Conservation (phyloP, 2,329 filamentous ascomycete species). For the Stagonosporopsis rhizophila region DNA sequence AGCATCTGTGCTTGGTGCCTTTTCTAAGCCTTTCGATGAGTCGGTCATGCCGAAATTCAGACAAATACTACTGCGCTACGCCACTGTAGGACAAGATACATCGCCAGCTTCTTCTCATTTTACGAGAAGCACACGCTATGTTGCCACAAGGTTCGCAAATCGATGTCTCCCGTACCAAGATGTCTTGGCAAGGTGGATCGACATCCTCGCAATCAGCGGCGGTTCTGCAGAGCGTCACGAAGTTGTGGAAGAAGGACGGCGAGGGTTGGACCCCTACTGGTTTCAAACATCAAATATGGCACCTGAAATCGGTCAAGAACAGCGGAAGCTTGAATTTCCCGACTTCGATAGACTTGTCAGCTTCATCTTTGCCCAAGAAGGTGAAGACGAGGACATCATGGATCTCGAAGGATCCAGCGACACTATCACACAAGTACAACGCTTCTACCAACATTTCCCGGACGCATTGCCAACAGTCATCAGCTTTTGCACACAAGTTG, state of each 20-base stretch:
- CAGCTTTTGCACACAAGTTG: constrained; percentile 69
- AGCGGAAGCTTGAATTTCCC: constrained; percentile 45
- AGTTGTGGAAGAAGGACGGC: constrained; percentile 86
- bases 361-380: constrained; percentile 53
- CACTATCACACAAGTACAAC: constrained; percentile 35
- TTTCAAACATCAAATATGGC: constrained; percentile 65
- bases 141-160: constrained; percentile 88
- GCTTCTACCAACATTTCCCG: constrained; percentile 44
- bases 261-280: constrained; percentile 83
- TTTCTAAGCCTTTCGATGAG: constrained; percentile 55
- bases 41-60: constrained; percentile 50
- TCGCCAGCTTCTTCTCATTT: constrained; percentile 50
- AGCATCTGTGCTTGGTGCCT: constrained; percentile 74
- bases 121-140: constrained; percentile 73
- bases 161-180: constrained; percentile 83
- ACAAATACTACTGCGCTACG: constrained; percentile 45
- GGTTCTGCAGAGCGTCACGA: constrained; percentile 75
- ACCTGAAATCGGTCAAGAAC: constrained; percentile 32
- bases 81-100: constrained; percentile 23
- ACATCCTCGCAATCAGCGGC: constrained; percentile 79
- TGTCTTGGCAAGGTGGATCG: constrained; percentile 82
- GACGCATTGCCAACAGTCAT: constrained; percentile 73
- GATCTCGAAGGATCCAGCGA: constrained; percentile 39
- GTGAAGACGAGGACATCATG: constrained; percentile 46
- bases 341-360: constrained; percentile 54